A percentile compares a stretch with the other conserved stretches of the same genome.
phyloP scores from a whole-genome alignment of 2,329 filamentous ascomycete species.

The Thelonectria rubi region DNA sequence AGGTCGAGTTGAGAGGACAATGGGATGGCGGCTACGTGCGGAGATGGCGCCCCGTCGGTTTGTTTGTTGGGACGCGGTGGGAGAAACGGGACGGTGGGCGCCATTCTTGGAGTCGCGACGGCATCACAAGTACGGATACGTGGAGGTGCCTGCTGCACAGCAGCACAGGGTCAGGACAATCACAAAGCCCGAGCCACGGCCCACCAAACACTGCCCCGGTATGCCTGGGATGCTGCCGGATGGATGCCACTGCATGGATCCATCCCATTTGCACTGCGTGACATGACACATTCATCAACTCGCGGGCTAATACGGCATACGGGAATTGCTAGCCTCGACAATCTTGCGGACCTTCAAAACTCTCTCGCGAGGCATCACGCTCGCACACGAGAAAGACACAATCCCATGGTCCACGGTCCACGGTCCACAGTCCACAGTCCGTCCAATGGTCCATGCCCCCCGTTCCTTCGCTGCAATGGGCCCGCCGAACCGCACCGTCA shows the following conservation, averaged over 20 bases:
- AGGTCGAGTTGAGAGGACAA: conserved; percentile 36
- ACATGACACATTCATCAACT: conserved; percentile 41
- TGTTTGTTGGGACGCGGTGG: conserved; percentile 2
- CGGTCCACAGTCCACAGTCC: conserved; percentile 2
- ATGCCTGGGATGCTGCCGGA: conserved; percentile 35
- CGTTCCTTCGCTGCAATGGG: conserved; percentile 23
- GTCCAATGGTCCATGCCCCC: conserved; percentile 11
- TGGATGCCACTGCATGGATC: conserved; percentile 37
- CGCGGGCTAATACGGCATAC: conserved; percentile 5
- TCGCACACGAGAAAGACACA: conserved; percentile 15
- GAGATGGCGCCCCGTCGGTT: background rate
- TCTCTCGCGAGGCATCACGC: conserved; percentile 11
- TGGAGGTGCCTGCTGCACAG: background rate
- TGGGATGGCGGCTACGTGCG: conserved; percentile 8
- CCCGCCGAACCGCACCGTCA: conserved; percentile 38
- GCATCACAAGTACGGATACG: conserved; percentile 1
- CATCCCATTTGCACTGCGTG: conserved; percentile 36
- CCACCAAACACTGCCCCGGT: conserved; percentile 41
- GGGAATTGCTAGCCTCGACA: conserved; percentile 11
- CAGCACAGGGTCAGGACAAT: background rate
- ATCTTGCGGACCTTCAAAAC: conserved; percentile 11
- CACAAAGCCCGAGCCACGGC: conserved; percentile 26
- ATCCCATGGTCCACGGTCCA: conserved; percentile 10
- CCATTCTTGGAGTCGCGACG: background rate
- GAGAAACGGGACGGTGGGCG: background rate